Evolutionary conservation across 73 alveolate species (phyloP), one percentile per base, ranked within the genome.

Genomic region (Paramecium tetraurelia): DNA sequence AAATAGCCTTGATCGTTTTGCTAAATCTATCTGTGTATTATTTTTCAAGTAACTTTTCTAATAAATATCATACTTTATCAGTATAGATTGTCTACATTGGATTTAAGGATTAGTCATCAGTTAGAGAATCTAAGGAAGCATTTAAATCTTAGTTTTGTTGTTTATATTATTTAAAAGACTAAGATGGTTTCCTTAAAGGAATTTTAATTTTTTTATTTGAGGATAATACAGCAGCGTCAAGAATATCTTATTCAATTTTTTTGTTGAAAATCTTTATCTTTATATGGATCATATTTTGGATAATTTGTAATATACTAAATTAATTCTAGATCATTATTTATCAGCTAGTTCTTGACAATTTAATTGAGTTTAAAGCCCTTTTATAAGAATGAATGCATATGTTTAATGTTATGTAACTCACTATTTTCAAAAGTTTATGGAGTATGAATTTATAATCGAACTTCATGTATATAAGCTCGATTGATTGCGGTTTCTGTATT

Each of bases 401-500:
- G 27, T 33, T 63, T 63, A 27, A 63, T 53, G 21, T 53, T 53
- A 53, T 53, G 6, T 63, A 11, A 27, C 31, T 63, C 41, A 18
- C 84, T 63, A 63, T 27, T 5, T 27, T 63, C 84, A 63, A 63
- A 27, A 3, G 84, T 12, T 24, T 63, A 14, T 33, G 48, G 35
- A 12, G 84, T 10, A 9, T 31, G 12, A 10, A 46, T 44, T 22
- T 41, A 5, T 20, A 80, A 80, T 8, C 76, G 90, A 31, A 80
- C 90, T 80, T 80, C 90, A 10, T 80, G 46, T 27, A 80, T 7
- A 24, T 44, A 80, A 6, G 90, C 90, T 12, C 50, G 40, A 80
- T 40, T 57, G 46, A 80, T 48, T 16, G 36, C 29, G 5, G 57
- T 44, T 11, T 41, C 76, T 43, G 90, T 80, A 33, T 80, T 35